phyloP scores from a whole-genome alignment of 768 basidiomycete genomes.

The Amanita molliuscula region DNA sequence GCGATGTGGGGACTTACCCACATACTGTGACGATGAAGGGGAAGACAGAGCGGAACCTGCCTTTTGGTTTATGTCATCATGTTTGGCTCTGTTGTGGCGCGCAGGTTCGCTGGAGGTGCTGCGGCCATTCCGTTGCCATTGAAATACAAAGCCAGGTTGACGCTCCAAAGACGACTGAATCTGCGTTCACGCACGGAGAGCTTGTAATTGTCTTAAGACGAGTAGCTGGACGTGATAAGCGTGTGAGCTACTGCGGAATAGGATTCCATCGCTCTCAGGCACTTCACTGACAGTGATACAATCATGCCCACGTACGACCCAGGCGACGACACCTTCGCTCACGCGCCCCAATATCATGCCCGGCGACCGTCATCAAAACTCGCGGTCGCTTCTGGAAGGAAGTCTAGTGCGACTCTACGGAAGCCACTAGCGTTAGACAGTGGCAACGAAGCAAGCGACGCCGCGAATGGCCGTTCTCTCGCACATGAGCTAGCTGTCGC shows the following conservation, averaged over 20 bases:
- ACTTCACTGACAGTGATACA: not conserved
- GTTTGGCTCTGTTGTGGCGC: slow-evolving; percentile 5
- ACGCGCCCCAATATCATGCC: slow-evolving; percentile 18
- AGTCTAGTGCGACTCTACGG: slow-evolving; percentile 43
- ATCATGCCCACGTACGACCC: slow-evolving; percentile 23
- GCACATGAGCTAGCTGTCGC: slow-evolving; percentile 85
- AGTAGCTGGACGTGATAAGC: not conserved
- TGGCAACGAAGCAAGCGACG: slow-evolving; percentile 27
- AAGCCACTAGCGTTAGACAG: slow-evolving; percentile 26
- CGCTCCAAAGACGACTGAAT: not conserved
- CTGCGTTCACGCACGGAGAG: no score
- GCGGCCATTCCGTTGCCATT: not conserved
- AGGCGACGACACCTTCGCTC: slow-evolving; percentile 20
- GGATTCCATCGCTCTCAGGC: not conserved
- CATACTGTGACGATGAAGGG: not conserved
- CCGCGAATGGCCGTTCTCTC: slow-evolving; percentile 45
- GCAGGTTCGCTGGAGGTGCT: no score
- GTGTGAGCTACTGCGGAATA: not conserved
- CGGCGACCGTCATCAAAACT: slow-evolving; percentile 26
- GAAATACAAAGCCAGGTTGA: not conserved
- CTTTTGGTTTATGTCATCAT: slow-evolving; percentile 1
- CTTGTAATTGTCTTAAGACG: not conserved
- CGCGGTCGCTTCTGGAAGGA: slow-evolving; percentile 25
- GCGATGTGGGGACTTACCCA: slow-evolving; percentile 8
- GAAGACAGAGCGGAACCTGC: not conserved